These are phyloP conservation scores for Fusarium chlamydosporum DNA, from an alignment of 2,329 filamentous ascomycete genomes.

Conservation along the genomic window DNA sequence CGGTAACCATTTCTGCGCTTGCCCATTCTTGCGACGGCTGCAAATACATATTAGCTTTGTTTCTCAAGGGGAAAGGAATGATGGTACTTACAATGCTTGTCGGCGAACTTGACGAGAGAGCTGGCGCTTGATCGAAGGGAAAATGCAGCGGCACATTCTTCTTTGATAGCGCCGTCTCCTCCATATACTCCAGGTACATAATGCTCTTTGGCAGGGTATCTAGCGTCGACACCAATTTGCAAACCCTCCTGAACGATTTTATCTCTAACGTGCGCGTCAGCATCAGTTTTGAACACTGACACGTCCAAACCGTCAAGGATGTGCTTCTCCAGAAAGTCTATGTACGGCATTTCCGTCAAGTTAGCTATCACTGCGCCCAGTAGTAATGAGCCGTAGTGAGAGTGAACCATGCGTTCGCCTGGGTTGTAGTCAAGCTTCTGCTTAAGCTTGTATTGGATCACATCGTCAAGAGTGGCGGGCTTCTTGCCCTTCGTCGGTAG, in stretches of 20 bases:
- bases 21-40: slow-evolving; percentile 29
- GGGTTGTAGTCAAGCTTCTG: slow-evolving; percentile 28
- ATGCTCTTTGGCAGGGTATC: slow-evolving; percentile 1
- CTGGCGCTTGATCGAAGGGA: slow-evolving; percentile 37
- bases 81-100: slow-evolving; percentile 14
- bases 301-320: slow-evolving; percentile 32
- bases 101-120: slow-evolving; percentile 30
- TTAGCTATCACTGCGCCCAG: slow-evolving; percentile 37
- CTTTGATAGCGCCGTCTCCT: slow-evolving; percentile 42
- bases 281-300: slow-evolving; percentile 20
- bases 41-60: neutral
- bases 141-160: slow-evolving; percentile 36
- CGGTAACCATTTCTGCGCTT: slow-evolving; percentile 5
- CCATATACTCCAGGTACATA: slow-evolving; percentile 21
- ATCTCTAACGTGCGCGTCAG: slow-evolving; percentile 19
- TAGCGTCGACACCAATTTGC: slow-evolving; percentile 18
- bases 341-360: slow-evolving; percentile 29
- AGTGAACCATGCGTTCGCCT: slow-evolving; percentile 26
- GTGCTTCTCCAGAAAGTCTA: slow-evolving; percentile 34
- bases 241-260: slow-evolving; percentile 39
- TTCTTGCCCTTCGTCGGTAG: slow-evolving; percentile 15
- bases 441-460: slow-evolving; percentile 37
- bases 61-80: rapidly evolving
- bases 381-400: slow-evolving; percentile 37
- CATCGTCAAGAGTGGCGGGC: slow-evolving; percentile 34